A percentile compares a stretch with the other conserved stretches of the same genome.
phyloP scores from a whole-genome alignment of 2,329 filamentous ascomycete genomes.

The Endoconidiophora laricicola region DNA sequence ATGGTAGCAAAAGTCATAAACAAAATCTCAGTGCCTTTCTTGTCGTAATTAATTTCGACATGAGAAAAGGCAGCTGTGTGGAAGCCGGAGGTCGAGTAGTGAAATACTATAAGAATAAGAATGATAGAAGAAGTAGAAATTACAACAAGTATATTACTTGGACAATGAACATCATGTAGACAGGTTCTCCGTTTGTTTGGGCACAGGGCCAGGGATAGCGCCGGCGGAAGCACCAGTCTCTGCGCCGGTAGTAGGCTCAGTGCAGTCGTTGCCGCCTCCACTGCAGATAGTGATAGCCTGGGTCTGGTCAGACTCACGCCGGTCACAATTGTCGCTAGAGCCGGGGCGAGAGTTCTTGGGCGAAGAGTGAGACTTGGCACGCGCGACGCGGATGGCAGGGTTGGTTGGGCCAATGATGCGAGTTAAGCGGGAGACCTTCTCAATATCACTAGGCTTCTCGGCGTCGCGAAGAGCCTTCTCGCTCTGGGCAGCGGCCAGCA shows the following conservation, averaged over 20 bases:
- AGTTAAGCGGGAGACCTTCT: conserved; percentile 17
- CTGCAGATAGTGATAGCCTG: too few relatives aligned
- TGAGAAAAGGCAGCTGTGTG: too few relatives aligned
- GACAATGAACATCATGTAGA: not conserved
- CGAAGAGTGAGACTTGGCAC: not conserved
- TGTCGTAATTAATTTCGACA: too few relatives aligned
- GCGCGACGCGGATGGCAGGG: not conserved
- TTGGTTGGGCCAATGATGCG: conserved; percentile 7
- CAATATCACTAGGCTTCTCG: not conserved
- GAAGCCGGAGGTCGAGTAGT: not conserved
- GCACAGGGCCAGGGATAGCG: not conserved
- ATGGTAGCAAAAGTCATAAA: not conserved
- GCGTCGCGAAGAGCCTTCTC: conserved; percentile 13
- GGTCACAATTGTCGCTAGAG: not conserved
- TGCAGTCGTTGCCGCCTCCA: not conserved
- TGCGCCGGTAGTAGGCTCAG: not conserved
- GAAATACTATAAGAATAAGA: not conserved
- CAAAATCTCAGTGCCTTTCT: not conserved
- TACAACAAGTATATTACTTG: not conserved
- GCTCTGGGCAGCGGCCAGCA: conserved; percentile 19
- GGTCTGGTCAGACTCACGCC: too few relatives aligned
- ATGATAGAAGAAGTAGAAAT: not conserved
- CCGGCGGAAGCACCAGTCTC: not conserved
- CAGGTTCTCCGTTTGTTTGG: not conserved
- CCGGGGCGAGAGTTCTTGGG: conserved; percentile 3